Evolutionary conservation across 345 rosid species (phyloP), one percentile per base, ranked within the genome.

Genomic region (Acer yangbiense): DNA sequence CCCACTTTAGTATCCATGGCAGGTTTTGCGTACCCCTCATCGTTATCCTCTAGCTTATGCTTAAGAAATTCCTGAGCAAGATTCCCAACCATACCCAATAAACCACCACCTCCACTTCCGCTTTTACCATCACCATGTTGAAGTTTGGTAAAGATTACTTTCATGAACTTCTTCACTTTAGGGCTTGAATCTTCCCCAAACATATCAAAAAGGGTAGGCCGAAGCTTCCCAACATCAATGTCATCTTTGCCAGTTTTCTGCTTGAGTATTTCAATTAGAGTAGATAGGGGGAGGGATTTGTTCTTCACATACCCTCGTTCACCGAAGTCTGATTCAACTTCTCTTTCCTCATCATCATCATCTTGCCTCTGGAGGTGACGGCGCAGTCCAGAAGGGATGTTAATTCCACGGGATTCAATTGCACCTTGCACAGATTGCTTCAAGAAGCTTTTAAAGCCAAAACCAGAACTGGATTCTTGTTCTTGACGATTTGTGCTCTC

Each of bases 141-240:
- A 48, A 93, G 87, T 68, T 93, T 96, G 83, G 79, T 77, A 77
- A 91, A 55, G 23, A 96, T 81, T 65, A 94, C 88, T 62, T 94
- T 92, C 99, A 96, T 94, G 75, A 96, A 93, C 80, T 96, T 96
- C 91, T 96, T 96, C 79, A 93, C 93, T 81, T 96, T 93, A 58
- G 99, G 98, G 68, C 94, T 89, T 35, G 99, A 74, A 73, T 95
- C 99, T 43, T 92, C 98, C 39, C 99, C 98, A 58, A 96, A 96
- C 35, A 87, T 77, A 72, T 93, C 91, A 27, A 90, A 93, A 46
- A 96, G 91, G 1, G 97, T 87, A 9, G 99, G 97, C 82, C 98
- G 85, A 73, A 96, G 87, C 84, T 88, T 88, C 43, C 99, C 99
- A 0, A 96, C 86, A 77, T 92, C 87, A 48, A 96, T 87, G 71